phyloP scores from a whole-genome alignment of 495 filamentous ascomycete species.

The Aspergillus diversus region DNA sequence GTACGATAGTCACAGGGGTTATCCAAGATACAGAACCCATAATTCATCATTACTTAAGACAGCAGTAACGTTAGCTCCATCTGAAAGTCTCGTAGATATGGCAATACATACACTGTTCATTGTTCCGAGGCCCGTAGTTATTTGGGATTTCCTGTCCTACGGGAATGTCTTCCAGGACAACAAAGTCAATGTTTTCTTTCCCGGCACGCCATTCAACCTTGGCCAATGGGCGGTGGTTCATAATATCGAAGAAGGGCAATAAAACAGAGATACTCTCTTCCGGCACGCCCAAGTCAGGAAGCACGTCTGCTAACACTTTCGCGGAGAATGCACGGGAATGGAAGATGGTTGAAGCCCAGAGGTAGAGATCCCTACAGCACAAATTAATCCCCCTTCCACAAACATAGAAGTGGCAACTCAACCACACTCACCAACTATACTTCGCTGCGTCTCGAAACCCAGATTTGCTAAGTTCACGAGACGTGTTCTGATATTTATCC shows the following conservation, averaged over 20 bases:
- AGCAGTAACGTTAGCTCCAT: background rate
- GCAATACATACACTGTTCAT: constrained; percentile 60
- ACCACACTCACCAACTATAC: constrained; percentile 50
- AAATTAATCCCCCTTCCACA: background rate
- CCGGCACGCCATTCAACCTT: constrained; percentile 66
- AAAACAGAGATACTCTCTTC: constrained; percentile 55
- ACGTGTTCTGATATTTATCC: constrained; percentile 51
- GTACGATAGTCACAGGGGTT: constrained; percentile 60
- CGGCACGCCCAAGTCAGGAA: constrained; percentile 34
- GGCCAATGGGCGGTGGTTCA: constrained; percentile 61
- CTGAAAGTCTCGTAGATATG: background rate
- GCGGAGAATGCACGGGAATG: constrained; percentile 59
- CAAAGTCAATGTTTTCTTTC: constrained; percentile 47
- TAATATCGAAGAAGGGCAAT: constrained; percentile 63
- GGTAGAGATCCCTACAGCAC: constrained; percentile 58
- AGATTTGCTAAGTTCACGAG: constrained; percentile 39
- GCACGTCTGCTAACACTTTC: constrained; percentile 46
- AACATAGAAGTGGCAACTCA: background rate
- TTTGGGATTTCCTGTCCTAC: constrained; percentile 63
- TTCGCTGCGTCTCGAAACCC: constrained; percentile 34
- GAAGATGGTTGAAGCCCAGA: constrained; percentile 68
- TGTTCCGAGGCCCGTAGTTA: constrained; percentile 70
- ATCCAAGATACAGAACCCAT: constrained; percentile 64
- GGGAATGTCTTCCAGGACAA: constrained; percentile 48
- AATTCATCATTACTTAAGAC: constrained; percentile 62